Evolutionary conservation across 2,329 filamentous ascomycete genomes (phyloP), one percentile per base, ranked within the genome.

Genomic region (Pestalotiopsis sp.): DNA sequence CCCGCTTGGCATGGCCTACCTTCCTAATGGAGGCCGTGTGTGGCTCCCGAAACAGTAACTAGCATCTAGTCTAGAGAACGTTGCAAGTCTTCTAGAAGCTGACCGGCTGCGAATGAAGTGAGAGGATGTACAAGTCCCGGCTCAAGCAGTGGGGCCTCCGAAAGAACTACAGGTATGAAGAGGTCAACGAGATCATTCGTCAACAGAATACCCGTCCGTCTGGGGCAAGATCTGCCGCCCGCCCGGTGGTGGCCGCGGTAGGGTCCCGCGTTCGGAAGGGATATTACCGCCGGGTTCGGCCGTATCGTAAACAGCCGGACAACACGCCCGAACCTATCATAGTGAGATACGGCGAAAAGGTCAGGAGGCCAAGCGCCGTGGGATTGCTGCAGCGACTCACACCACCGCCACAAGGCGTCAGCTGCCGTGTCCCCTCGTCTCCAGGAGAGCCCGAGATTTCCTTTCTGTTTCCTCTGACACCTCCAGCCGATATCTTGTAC

Each of bases 151-250:
- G 66, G 66, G 66, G 66, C 36, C 59, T 67, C 7, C 66, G 66
- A n/a, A 67, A 67, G 25, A 67, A 67, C 41, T 67, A 62, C 41
- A 61, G 59, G 49, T 63, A 63, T 63, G 58, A 63, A 13, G 66
- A 67, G 40, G 66, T 67, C 20, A 63, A 63, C 41, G 66, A 67
- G 23, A 62, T 67, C 66, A 62, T 67, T 40, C 66, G 66, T 27
- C 65, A 66, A 36, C 65, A 66, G 65, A 41, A 23, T 31, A 31
- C n/a, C 5, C 65, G 45, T 38, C n/a, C 14, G 13, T 14, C 66
- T 41, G 52, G 52, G 12, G 38, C 57, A 17, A 67, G 45, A 41
- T 27, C 59, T 9, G 11, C 31, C n/a, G 23, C 9, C 23, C n/a
- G 58, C 14, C 31, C 31, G 41, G 45, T 52, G 11, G 36, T 45